phyloP scores from a whole-genome alignment of 768 basidiomycete species.

The Tylopilus felleus region DNA sequence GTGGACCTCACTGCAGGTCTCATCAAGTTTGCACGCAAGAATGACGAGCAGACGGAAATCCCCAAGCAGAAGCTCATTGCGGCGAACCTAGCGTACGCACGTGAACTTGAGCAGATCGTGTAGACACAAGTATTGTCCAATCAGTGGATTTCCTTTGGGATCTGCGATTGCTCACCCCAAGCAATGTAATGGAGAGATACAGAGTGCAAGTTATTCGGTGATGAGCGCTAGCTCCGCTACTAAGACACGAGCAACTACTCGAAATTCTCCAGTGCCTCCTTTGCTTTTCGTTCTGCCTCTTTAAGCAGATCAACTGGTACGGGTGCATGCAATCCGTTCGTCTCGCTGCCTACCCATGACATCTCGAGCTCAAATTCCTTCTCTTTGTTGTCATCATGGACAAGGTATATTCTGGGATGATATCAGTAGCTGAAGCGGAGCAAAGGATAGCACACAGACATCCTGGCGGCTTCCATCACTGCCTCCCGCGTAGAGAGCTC shows the following conservation, averaged over 20 bases:
- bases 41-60: conserved; percentile 80
- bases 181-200: background rate
- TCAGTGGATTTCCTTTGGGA: background rate
- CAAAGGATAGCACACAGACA: conserved; percentile 52
- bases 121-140: conserved; percentile 35
- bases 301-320: conserved; percentile 83
- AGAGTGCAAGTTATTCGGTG: conserved; percentile 8
- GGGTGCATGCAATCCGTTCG: conserved; percentile 69
- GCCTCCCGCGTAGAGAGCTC: conserved; percentile 82
- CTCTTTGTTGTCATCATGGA: conserved; percentile 97
- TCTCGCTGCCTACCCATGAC: conserved; percentile 92
- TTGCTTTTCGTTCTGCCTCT: conserved; percentile 86
- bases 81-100: conserved; percentile 74
- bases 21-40: conserved; percentile 78
- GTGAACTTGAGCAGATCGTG: conserved; percentile 89
- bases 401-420: conserved; percentile 79
- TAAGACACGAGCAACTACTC: conserved; percentile 35
- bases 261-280: conserved; percentile 74
- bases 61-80: conserved; percentile 82
- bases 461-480: conserved; percentile 89
- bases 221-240: conserved; percentile 23
- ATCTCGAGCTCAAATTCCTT: conserved; percentile 98
- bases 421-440: conserved; percentile 4
- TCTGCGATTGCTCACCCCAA: background rate
- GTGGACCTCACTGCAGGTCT: conserved; percentile 65